A percentile compares a stretch with the other conserved stretches of the same genome.
Evolutionary conservation across 495 filamentous ascomycete species (phyloP).

Genomic region (Hypomontagnella submonticulosa): DNA sequence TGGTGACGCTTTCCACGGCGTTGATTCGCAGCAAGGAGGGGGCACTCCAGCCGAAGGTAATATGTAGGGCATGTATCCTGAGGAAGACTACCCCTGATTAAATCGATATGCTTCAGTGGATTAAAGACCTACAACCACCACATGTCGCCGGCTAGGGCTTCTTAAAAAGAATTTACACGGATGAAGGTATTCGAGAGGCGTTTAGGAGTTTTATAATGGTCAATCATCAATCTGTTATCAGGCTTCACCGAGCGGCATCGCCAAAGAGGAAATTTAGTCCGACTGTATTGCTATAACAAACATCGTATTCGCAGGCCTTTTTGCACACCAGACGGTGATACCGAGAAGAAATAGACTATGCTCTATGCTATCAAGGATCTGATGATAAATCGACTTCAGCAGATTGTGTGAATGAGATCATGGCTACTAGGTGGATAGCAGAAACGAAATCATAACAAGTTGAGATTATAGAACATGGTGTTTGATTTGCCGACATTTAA

Average conservation of each 20-base stretch:
- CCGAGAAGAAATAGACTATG: neutral
- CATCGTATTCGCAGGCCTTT: neutral
- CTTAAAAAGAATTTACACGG: neutral
- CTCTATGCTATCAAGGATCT: neutral
- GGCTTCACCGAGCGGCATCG: neutral
- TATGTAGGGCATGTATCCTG: conserved; percentile 29
- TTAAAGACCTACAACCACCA: neutral
- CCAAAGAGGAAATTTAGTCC: neutral
- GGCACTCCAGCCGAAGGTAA: conserved; percentile 44
- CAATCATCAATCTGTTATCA: neutral
- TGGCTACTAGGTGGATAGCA: neutral
- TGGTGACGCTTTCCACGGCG: conserved; percentile 66
- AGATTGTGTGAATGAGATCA: neutral
- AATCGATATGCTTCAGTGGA: neutral
- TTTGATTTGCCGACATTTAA: too few species aligned
- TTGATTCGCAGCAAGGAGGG: conserved; percentile 47
- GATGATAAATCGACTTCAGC: conserved; percentile 5
- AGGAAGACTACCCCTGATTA: neutral
- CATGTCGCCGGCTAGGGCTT: neutral
- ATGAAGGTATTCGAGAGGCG: conserved; percentile 12
- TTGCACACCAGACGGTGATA: neutral
- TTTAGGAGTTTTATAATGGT: conserved; percentile 1
- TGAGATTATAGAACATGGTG: too few species aligned
- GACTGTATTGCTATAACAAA: neutral
- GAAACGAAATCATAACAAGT: too few species aligned